Conservation (phyloP, 768 basidiomycete genomes). For the Suillus sp. region DNA sequence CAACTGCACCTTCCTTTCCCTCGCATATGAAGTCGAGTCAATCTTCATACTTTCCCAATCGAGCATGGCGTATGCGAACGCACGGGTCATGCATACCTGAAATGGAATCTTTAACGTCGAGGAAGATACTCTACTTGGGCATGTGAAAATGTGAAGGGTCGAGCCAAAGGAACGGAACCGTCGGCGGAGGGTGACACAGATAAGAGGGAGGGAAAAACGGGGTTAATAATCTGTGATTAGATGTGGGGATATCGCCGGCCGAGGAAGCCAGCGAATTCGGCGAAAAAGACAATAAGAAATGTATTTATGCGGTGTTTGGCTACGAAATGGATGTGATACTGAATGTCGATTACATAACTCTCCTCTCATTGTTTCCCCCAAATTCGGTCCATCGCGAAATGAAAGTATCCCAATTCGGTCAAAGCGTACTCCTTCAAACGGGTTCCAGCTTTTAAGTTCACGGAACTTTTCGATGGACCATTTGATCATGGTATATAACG, state of each 20-base stretch:
- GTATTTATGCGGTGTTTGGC: constrained; percentile 43
- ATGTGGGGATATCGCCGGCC: constrained; percentile 39
- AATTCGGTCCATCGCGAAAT: constrained; percentile 23
- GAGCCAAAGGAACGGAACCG: constrained; percentile 23
- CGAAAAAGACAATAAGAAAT: constrained; percentile 50
- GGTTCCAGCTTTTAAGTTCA: constrained; percentile 33
- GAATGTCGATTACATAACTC: constrained; percentile 34
- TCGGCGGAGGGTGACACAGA: constrained; percentile 34
- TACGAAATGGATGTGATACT: constrained; percentile 43
- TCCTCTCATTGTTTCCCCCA: constrained; percentile 37
- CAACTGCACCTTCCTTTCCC: constrained; percentile 10
- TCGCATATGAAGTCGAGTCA: constrained; percentile 9
- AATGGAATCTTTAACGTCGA: constrained; percentile 31
- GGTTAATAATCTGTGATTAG: constrained; percentile 36
- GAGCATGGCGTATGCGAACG: background rate
- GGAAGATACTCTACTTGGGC: background rate
- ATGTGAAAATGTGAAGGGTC: constrained; percentile 13
- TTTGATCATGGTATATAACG: constrained; percentile 52
- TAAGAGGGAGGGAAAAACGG: constrained; percentile 33
- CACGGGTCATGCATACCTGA: constrained; percentile 26
- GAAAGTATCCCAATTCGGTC: constrained; percentile 22
- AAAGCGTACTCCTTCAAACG: constrained; percentile 21
- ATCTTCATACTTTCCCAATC: constrained; percentile 6
- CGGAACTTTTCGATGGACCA: constrained; percentile 38
- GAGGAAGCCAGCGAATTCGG: constrained; percentile 30